Percentiles rank a stretch among this genome's conserved stretches.
Conservation (phyloP, 805 yeast species). For the Candida krabiensis region DNA sequence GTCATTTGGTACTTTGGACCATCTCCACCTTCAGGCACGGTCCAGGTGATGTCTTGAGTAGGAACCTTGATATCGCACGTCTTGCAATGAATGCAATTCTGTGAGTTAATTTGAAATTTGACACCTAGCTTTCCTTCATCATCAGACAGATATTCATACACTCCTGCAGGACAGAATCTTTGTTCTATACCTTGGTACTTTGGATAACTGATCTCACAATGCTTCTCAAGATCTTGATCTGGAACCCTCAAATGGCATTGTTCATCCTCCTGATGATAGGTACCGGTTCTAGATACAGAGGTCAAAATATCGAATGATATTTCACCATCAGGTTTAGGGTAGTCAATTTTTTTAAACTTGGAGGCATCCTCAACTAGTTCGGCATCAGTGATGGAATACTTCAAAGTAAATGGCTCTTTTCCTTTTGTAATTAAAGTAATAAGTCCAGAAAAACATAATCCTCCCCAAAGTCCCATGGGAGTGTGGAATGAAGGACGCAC, state of each 20-base stretch:
- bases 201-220: conserved; percentile 69
- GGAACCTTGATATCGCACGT: conserved; percentile 98
- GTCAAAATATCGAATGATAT: conserved; percentile 90
- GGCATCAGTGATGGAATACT: conserved; percentile 67
- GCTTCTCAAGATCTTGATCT: conserved; percentile 61
- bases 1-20: conserved; percentile 96
- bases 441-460: conserved; percentile 80
- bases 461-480: conserved; percentile 76
- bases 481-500: conserved; percentile 87
- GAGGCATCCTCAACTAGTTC: conserved; percentile 67
- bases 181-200: conserved; percentile 84
- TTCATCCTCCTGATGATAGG: conserved; percentile 94
- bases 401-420: conserved; percentile 82
- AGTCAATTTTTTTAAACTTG: conserved; percentile 67
- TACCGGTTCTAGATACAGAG: conserved; percentile 95
- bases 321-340: conserved; percentile 95
- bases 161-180: conserved; percentile 98
- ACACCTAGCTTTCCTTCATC: conserved; percentile 60
- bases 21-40: conserved; percentile 98
- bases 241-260: conserved; percentile 79
- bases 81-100: conserved; percentile 97
- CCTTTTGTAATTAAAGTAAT: conserved; percentile 81
- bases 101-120: conserved; percentile 89
- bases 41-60: conserved; percentile 91
- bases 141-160: conserved; percentile 84